Percentiles rank a stretch among this genome's conserved stretches.
Evolutionary conservation across 2,329 filamentous ascomycete species (phyloP).

Genomic region (Fusarium keratoplasticum): DNA sequence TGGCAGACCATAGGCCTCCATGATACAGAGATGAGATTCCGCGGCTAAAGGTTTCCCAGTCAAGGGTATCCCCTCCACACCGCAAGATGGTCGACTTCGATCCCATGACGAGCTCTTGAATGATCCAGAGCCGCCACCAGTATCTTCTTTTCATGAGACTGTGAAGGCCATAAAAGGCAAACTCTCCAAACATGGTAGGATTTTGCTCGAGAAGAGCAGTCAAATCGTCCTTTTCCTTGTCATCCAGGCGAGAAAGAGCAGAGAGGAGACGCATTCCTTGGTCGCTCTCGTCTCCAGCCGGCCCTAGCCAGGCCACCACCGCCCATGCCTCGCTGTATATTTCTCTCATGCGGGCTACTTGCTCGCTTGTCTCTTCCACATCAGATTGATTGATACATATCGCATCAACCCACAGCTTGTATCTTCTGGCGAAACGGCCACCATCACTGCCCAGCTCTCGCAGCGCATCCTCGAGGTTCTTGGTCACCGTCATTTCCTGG

Average conservation of each 20-base stretch:
- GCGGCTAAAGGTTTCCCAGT: constrained; percentile 10
- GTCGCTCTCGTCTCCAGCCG: constrained; percentile 7
- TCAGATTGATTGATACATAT: constrained; percentile 21
- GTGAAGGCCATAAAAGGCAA: constrained; percentile 15
- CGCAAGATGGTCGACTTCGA: constrained; percentile 13
- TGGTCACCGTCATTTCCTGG: constrained; percentile 15
- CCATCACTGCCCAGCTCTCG: constrained; percentile 1
- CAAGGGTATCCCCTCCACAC: constrained; percentile 12
- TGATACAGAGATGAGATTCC: constrained; percentile 18
- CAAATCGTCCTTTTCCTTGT: constrained; percentile 14
- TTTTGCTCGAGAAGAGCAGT: background rate
- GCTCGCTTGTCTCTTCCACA: constrained; percentile 9
- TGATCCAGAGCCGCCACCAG: constrained; percentile 25
- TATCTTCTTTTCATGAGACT: constrained; percentile 17
- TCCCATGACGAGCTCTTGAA: constrained; percentile 24
- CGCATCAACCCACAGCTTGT: constrained; percentile 20
- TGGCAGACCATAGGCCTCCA: constrained; percentile 18
- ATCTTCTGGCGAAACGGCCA: constrained; percentile 3
- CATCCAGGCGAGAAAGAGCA: constrained; percentile 9
- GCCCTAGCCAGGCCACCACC: constrained; percentile 19
- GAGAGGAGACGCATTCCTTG: constrained; percentile 10
- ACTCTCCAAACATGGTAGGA: constrained; percentile 8
- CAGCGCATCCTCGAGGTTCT: constrained; percentile 15
- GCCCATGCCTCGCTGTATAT: constrained; percentile 19
- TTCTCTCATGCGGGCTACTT: constrained; percentile 17